Conservation (phyloP, 1,284 basidiomycete species). For the Heterobasidion occidentale region DNA sequence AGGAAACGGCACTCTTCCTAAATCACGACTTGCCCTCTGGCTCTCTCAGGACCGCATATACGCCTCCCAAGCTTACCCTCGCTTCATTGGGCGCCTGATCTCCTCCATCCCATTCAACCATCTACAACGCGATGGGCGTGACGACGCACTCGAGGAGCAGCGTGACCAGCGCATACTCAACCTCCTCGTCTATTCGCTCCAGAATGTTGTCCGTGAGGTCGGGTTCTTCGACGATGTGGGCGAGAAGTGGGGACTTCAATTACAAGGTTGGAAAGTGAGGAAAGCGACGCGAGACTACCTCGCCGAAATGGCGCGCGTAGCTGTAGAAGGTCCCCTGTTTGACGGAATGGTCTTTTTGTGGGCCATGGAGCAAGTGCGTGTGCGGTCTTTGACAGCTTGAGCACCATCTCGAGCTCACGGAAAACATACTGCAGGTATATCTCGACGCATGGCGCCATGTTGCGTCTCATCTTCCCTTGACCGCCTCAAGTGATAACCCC, state of each 20-base stretch:
- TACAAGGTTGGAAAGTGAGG: conserved; percentile 44
- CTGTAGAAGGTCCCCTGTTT: conserved; percentile 37
- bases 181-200: conserved; percentile 41
- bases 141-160: conserved; percentile 23
- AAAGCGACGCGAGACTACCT: conserved; percentile 61
- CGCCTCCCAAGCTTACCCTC: conserved; percentile 58
- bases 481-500: conserved; percentile 6
- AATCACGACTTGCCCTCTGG: conserved; percentile 44
- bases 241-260: conserved; percentile 31
- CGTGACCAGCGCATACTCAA: conserved; percentile 38
- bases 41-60: conserved; percentile 64
- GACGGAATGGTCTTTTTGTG: conserved; percentile 67
- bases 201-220: conserved; percentile 53
- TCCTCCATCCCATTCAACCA: conserved; percentile 39
- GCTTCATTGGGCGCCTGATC: conserved; percentile 51
- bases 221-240: conserved; percentile 54
- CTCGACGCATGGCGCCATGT: conserved; percentile 61
- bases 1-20: conserved; percentile 39
- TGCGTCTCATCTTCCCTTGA: conserved; percentile 16
- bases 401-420: neutral
- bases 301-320: conserved; percentile 57
- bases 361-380: conserved; percentile 65
- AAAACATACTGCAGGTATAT: conserved; percentile 31
- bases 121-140: conserved; percentile 21
- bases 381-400: neutral